These are phyloP conservation scores for Botrytis byssoidea DNA, from an alignment of 2,329 filamentous ascomycete genomes.

Conservation along the genomic window DNA sequence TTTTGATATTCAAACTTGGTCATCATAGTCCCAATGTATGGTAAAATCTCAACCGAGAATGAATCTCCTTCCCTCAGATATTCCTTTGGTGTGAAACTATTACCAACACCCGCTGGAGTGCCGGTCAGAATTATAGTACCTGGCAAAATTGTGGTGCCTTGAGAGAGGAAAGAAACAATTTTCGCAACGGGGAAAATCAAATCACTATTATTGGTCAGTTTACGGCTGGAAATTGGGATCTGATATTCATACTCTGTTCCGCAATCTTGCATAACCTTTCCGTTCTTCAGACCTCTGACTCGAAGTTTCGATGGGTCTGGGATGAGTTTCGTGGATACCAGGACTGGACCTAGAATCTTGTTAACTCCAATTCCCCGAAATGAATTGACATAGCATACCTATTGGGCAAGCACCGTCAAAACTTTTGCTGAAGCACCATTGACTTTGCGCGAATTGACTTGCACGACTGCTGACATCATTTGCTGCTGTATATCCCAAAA, in stretches of 20 bases:
- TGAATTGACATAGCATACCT: constrained; percentile 34
- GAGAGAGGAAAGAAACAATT: constrained; percentile 43
- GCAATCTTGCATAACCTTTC: constrained; percentile 46
- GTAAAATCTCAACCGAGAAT: constrained; percentile 49
- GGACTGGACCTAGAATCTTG: constrained; percentile 43
- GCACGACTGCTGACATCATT: constrained; percentile 56
- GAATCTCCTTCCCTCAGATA: constrained; percentile 47
- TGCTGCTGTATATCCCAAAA: constrained; percentile 56
- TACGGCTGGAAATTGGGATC: not conserved
- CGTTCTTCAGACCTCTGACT: constrained; percentile 50
- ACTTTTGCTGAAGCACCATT: constrained; percentile 53
- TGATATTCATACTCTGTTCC: constrained; percentile 41
- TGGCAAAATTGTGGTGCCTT: constrained; percentile 45
- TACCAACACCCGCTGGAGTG: constrained; percentile 44
- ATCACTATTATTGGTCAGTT: constrained; percentile 38
- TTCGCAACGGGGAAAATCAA: constrained; percentile 49
- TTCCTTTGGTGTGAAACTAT: constrained; percentile 40
- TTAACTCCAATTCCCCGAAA: not conserved
- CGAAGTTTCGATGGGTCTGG: constrained; percentile 44
- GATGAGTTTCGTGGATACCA: constrained; percentile 47
- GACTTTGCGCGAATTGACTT: constrained; percentile 48
- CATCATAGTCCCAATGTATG: constrained; percentile 49
- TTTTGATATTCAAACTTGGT: constrained; percentile 42
- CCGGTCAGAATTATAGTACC: constrained; percentile 49
- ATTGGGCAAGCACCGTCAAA: constrained; percentile 51